These are phyloP conservation scores for Penstemon eatonii DNA, from an alignment of 257 asterid genomes.

Conservation along the genomic window DNA sequence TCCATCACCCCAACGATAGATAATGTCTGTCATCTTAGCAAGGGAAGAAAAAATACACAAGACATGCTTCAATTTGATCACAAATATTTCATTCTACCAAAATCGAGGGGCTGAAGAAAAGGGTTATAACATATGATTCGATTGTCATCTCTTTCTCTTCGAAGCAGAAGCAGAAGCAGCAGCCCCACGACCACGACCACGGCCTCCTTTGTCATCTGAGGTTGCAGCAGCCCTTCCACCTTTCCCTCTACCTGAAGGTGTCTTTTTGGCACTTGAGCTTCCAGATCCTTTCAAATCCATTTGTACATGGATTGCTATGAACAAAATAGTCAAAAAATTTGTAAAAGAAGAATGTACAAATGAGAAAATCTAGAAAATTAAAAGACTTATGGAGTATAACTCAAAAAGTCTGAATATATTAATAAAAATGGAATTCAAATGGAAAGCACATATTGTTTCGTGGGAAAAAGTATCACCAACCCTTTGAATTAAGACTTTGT, in stretches of 20 bases:
- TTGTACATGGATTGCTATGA: slow-evolving; percentile 63
- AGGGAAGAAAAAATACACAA: too few relatives aligned
- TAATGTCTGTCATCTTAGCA: too few relatives aligned
- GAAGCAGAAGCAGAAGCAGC: slow-evolving; percentile 57
- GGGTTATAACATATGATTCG: neutral
- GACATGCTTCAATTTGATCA: too few relatives aligned
- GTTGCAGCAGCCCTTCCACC: slow-evolving; percentile 47
- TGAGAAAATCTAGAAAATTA: neutral
- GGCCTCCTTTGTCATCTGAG: slow-evolving; percentile 45
- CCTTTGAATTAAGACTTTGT: slow-evolving; percentile 64
- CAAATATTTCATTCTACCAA: too few relatives aligned
- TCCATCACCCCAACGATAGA: too few relatives aligned
- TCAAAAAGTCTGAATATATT: neutral
- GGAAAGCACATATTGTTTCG: neutral
- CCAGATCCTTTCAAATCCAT: slow-evolving; percentile 78
- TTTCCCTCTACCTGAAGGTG: slow-evolving; percentile 54
- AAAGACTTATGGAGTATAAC: neutral
- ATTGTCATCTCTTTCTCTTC: slow-evolving; percentile 73
- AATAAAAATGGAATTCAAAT: neutral
- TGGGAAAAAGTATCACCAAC: slow-evolving; percentile 40
- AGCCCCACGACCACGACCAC: slow-evolving; percentile 52
- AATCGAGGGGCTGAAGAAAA: neutral
- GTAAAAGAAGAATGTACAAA: neutral
- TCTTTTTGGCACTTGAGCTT: slow-evolving; percentile 50
- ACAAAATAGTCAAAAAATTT: neutral